These are phyloP conservation scores for Lyophyllum decastes DNA, from an alignment of 768 basidiomycete species.

Conservation along the genomic window DNA sequence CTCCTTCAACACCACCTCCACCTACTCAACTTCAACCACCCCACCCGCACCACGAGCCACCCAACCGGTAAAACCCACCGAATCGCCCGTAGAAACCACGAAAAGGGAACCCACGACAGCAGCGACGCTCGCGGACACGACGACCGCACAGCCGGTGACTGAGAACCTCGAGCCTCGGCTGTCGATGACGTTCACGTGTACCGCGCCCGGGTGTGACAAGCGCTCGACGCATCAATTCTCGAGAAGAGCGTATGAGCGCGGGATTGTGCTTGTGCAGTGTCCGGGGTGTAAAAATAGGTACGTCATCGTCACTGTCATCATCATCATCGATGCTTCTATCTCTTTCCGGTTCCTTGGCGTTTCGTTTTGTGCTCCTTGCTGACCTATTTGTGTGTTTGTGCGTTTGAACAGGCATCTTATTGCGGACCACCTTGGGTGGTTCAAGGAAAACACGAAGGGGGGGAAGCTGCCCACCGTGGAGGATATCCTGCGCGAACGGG, in stretches of 20 bases:
- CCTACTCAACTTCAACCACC: background rate
- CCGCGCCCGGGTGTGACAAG: constrained; percentile 64
- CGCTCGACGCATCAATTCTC: constrained; percentile 91
- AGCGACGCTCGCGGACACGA: constrained; percentile 4
- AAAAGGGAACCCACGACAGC: background rate
- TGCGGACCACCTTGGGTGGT: constrained; percentile 92
- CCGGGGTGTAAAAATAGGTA: constrained; percentile 88
- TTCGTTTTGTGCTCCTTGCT: background rate
- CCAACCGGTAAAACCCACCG: background rate
- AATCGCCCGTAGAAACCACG: background rate
- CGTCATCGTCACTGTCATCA: too few species aligned
- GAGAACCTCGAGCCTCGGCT: constrained; percentile 60
- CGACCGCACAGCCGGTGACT: constrained; percentile 32
- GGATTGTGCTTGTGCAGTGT: constrained; percentile 90
- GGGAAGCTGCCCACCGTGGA: constrained; percentile 81
- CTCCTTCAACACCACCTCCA: constrained; percentile 9
- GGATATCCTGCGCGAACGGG: constrained; percentile 74
- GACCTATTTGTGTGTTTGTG: background rate
- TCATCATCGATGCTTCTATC: background rate
- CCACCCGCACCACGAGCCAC: background rate
- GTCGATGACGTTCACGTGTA: constrained; percentile 86
- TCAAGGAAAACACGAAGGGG: constrained; percentile 76
- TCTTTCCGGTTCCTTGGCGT: background rate
- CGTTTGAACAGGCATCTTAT: constrained; percentile 66
- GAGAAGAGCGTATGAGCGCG: constrained; percentile 79